Conservation (phyloP, 2,329 filamentous ascomycete species). For the Botrytis medusae region DNA sequence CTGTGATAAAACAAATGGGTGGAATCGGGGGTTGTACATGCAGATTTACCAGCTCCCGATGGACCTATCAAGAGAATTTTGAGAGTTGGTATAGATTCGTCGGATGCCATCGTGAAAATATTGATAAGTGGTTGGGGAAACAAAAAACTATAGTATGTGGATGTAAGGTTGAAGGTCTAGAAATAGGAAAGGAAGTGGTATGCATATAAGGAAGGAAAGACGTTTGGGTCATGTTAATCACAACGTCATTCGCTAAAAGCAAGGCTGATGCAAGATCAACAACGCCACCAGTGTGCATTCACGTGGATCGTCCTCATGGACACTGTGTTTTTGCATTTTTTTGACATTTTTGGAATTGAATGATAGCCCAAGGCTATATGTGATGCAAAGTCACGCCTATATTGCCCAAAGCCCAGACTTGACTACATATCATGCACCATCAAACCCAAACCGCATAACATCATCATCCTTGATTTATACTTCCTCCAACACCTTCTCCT, state of each 20-base stretch:
- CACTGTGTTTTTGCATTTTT: conserved; percentile 30
- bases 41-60: conserved; percentile 56
- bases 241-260: conserved; percentile 24
- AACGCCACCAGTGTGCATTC: conserved; percentile 5
- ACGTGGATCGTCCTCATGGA: conserved; percentile 16
- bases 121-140: neutral
- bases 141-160: neutral
- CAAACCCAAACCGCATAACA: conserved; percentile 34
- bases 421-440: conserved; percentile 41
- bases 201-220: neutral
- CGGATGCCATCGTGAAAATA: conserved; percentile 44
- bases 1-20: conserved; percentile 20
- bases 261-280: conserved; percentile 12
- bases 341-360: conserved; percentile 26
- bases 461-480: conserved; percentile 63
- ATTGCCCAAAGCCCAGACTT: conserved; percentile 40
- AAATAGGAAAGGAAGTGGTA: neutral
- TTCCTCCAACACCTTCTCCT: conserved; percentile 91
- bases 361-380: conserved; percentile 40
- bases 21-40: conserved; percentile 37
- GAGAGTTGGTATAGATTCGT: conserved; percentile 50
- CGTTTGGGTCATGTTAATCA: conserved; percentile 12
- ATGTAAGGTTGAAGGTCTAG: neutral
- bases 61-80: conserved; percentile 57
- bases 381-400: conserved; percentile 38